These are phyloP conservation scores for Mortierella antarctica DNA, from an alignment of 192 early-diverging fungal species.

Conservation along the genomic window DNA sequence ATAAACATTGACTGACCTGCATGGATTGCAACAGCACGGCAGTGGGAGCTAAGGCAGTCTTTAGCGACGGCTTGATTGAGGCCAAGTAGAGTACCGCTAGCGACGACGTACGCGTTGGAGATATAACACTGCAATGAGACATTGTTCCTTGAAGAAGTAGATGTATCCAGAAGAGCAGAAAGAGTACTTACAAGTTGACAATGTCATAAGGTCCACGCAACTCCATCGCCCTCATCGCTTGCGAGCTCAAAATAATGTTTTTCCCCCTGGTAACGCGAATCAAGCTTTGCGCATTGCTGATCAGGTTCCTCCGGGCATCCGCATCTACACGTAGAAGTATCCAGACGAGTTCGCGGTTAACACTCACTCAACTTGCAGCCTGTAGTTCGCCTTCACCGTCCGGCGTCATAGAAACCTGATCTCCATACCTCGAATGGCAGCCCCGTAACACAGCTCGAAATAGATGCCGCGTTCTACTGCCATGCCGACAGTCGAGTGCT, in stretches of 20 bases:
- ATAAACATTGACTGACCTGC: conserved; percentile 52
- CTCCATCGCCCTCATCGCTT: conserved; percentile 75
- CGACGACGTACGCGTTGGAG: not conserved
- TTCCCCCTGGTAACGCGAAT: conserved; percentile 79
- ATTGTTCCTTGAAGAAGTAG: not conserved
- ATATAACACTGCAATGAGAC: not conserved
- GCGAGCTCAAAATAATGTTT: conserved; percentile 80
- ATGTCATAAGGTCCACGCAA: conserved; percentile 82
- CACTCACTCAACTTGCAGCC: no score
- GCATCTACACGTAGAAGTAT: conserved; percentile 55
- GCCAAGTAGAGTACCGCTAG: conserved; percentile 70
- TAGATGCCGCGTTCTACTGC: conserved; percentile 80
- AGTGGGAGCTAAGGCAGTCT: conserved; percentile 64
- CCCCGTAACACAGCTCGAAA: conserved; percentile 82
- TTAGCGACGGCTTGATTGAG: conserved; percentile 66
- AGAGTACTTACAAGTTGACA: conserved; percentile 75
- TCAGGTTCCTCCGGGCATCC: conserved; percentile 67
- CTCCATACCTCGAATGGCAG: conserved; percentile 69
- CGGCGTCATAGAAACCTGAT: no score
- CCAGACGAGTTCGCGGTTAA: not conserved
- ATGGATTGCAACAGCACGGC: conserved; percentile 64
- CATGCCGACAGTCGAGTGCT: conserved; percentile 68
- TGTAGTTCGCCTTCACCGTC: no score
- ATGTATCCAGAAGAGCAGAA: not conserved
- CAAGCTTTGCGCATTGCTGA: conserved; percentile 73